Conservation (phyloP, 148 eudicot genomes). For the Rheum nobile region DNA sequence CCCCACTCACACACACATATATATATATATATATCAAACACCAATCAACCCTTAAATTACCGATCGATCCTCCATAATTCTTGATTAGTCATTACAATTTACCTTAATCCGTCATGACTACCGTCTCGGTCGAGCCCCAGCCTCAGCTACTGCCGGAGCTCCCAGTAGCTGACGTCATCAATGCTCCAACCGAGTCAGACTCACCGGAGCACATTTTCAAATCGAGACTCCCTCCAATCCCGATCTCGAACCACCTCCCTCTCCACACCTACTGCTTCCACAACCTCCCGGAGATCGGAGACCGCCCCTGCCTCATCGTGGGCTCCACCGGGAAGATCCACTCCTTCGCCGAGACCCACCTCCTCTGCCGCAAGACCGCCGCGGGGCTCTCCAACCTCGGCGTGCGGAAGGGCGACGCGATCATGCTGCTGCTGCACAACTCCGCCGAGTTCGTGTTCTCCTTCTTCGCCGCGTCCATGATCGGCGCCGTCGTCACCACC, state of each 20-base stretch:
- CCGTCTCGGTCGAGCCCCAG: conserved; percentile 12
- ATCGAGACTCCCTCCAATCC: conserved; percentile 25
- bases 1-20: too few relatives aligned
- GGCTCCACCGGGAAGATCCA: conserved; percentile 28
- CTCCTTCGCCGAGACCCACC: conserved; percentile 51
- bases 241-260: conserved; percentile 24
- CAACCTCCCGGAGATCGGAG: conserved; percentile 16
- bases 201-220: conserved; percentile 15
- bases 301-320: conserved; percentile 40
- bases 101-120: conserved; percentile 14
- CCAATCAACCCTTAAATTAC: not conserved
- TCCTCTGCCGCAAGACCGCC: conserved; percentile 38
- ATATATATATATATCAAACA: not conserved
- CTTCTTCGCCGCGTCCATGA: conserved; percentile 68
- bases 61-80: not conserved
- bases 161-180: not conserved
- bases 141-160: not conserved
- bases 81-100: not conserved
- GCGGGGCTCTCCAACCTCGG: conserved; percentile 43
- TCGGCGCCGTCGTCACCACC: conserved; percentile 59
- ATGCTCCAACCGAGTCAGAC: not conserved
- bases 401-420: conserved; percentile 35
- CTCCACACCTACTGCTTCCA: conserved; percentile 48
- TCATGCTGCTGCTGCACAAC: conserved; percentile 65
- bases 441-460: conserved; percentile 63